Percentiles rank a stretch among this genome's conserved stretches.
Conservation (phyloP, 1,139 yeast species). For the Taphrina pruni region DNA sequence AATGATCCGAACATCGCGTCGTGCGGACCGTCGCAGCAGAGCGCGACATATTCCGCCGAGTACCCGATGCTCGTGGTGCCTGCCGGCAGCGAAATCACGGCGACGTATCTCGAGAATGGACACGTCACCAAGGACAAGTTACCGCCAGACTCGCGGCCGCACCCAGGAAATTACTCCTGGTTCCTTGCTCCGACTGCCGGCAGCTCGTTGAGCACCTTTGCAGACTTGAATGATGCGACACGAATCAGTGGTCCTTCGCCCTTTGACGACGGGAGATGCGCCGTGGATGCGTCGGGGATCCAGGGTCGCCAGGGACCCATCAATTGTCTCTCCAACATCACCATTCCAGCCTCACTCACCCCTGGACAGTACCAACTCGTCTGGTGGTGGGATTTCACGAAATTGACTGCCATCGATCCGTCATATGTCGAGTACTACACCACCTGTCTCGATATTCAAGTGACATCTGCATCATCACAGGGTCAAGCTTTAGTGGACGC, state of each 20-base stretch:
- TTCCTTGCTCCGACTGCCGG: constrained; percentile 41
- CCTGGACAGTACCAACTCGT: constrained; percentile 44
- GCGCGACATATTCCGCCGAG: constrained; percentile 43
- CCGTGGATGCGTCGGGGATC: constrained; percentile 40
- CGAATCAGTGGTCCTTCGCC: constrained; percentile 44
- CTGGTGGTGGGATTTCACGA: constrained; percentile 47
- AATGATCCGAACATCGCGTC: constrained; percentile 4
- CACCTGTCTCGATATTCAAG: constrained; percentile 45
- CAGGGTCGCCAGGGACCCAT: constrained; percentile 42
- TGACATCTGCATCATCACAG: constrained; percentile 9
- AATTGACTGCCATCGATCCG: constrained; percentile 42
- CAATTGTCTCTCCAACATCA: constrained; percentile 43
- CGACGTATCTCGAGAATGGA: constrained; percentile 45
- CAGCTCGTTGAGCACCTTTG: constrained; percentile 40
- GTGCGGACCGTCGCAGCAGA: constrained; percentile 44
- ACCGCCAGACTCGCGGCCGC: constrained; percentile 45
- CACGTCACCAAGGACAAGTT: constrained; percentile 46
- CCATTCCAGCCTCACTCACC: constrained; percentile 41
- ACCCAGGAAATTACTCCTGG: constrained; percentile 46
- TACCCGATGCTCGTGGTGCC: constrained; percentile 45
- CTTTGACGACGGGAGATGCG: constrained; percentile 46
- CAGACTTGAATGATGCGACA: constrained; percentile 42
- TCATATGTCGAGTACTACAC: constrained; percentile 45
- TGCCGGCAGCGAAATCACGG: constrained; percentile 45
- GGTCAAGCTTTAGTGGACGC: background rate